Conservation (phyloP, 2,329 filamentous ascomycete species). For the Aureobasidium uvarum region DNA sequence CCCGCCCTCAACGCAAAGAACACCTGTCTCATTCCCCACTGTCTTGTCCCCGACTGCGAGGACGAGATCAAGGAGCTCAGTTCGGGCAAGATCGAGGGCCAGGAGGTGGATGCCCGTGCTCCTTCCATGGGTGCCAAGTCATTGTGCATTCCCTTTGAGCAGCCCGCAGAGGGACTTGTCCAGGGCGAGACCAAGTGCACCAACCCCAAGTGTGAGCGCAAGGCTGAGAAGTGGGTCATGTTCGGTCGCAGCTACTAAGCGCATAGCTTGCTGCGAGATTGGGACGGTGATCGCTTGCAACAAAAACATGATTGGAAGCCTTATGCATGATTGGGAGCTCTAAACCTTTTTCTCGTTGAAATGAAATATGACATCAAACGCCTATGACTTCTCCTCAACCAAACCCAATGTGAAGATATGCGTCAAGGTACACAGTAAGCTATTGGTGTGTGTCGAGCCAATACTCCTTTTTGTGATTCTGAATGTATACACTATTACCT, state of each 20-base stretch:
- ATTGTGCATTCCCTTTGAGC: slow-evolving; percentile 77
- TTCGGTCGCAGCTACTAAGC: slow-evolving; percentile 63
- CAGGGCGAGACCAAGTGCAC: slow-evolving; percentile 85
- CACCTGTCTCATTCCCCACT: slow-evolving; percentile 87
- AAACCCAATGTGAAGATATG: neutral
- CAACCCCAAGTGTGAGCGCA: slow-evolving; percentile 76
- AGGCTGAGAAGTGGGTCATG: slow-evolving; percentile 86
- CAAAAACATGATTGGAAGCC: slow-evolving; percentile 13
- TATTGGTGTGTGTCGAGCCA: neutral
- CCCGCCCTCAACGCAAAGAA: slow-evolving; percentile 90
- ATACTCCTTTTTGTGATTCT: neutral
- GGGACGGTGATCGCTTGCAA: neutral
- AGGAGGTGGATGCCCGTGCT: slow-evolving; percentile 67
- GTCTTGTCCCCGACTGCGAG: slow-evolving; percentile 79
- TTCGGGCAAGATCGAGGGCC: slow-evolving; percentile 66
- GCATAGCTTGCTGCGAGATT: neutral
- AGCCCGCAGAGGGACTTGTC: slow-evolving; percentile 71
- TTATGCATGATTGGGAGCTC: slow-evolving; percentile 2
- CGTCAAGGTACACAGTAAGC: neutral
- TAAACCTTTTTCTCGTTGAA: neutral
- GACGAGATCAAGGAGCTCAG: slow-evolving; percentile 94
- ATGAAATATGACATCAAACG: slow-evolving; percentile 24
- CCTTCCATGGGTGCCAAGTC: slow-evolving; percentile 75
- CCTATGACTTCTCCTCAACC: neutral
- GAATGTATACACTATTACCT: neutral